Evolutionary conservation across 768 basidiomycete genomes (phyloP).

Genomic region (Dendrothele bispora): DNA sequence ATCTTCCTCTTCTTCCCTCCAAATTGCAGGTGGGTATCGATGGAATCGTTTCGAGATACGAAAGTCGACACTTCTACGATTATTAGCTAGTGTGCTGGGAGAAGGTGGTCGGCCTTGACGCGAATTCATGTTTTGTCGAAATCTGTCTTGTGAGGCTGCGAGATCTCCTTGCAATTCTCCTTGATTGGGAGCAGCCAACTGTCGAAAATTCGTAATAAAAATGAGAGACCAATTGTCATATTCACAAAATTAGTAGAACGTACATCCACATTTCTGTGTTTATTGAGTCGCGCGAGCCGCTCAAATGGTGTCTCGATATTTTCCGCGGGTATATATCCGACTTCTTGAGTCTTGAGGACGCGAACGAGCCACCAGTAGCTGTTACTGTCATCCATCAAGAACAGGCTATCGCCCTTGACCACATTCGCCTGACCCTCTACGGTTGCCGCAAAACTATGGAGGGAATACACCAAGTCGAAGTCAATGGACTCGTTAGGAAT

Average conservation of each 20-base stretch:
- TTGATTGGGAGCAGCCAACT: conserved; percentile 78
- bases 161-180: conserved; percentile 63
- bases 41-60: conserved; percentile 58
- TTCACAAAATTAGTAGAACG: conserved; percentile 27
- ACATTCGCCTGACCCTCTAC: conserved; percentile 99
- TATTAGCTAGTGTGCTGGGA: conserved; percentile 45
- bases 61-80: conserved; percentile 68
- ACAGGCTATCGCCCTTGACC: conserved; percentile 95
- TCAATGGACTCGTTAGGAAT: conserved; percentile 92
- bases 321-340: conserved; percentile 98
- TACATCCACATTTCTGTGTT: conserved; percentile 96
- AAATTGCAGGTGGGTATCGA: conserved; percentile 80
- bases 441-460: conserved; percentile 96
- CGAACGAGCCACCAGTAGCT: conserved; percentile 99
- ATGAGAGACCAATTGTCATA: conserved; percentile 3
- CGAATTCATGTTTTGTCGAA: conserved; percentile 50
- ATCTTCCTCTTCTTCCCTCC: conserved; percentile 70
- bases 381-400: conserved; percentile 97
- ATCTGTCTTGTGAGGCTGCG: conserved; percentile 49
- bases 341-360: conserved; percentile 97
- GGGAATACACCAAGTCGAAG: conserved; percentile 89
- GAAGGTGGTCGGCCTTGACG: conserved; percentile 50
- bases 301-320: conserved; percentile 99
- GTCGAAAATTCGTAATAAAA: conserved; percentile 7
- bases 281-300: conserved; percentile 91